Evolutionary conservation across 2,329 filamentous ascomycete genomes (phyloP), one percentile per base, ranked within the genome.

Genomic region (Cladosporium halotolerans): DNA sequence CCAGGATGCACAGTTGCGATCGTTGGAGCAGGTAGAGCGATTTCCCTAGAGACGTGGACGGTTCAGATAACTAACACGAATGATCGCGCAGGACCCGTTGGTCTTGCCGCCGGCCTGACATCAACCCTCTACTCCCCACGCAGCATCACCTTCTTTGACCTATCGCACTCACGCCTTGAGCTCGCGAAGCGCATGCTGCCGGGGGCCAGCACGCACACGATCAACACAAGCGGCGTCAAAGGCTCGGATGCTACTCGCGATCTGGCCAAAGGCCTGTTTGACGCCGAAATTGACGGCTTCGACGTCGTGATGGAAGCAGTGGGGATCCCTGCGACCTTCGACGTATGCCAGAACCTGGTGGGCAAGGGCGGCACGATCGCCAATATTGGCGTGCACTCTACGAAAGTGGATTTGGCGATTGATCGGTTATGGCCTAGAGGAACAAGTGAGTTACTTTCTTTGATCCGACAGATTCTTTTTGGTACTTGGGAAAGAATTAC

Each of bases 231-330:
- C 34, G 23, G n/a, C 28, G 70, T 76, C 57, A 70, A 73, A 14
- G 60, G 58, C 2, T 55, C 68, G 4, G 60, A 62, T 0, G 67
- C 72, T n/a, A 66, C 70, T 0, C 65, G 70, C 4, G 66, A 72
- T 9, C 58, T 61, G 3, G 68, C 80, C 2, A 70, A 69, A 58
- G 64, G 63, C 0, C 57, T 79, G 48, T 80, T 78, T 0, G 46
- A 49, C 34, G 55, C 57, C 28, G 73, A 73, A n/a, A 75, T 73
- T 1, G 70, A 74, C 49, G 79, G 79, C 0, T 81, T 77, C 57
- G 79, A 83, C 54, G 70, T 76, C 0, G 79, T 83, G 1, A 79
- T 82, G 46, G 80, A 82, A 62, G 79, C 78, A 0, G 80, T 82
- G 1, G 79, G 79, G 1, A 68, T 79, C 8, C 76, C 77, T 0